phyloP scores from a whole-genome alignment of 2,329 filamentous ascomycete genomes.

The Pseudogymnoascus sp. region DNA sequence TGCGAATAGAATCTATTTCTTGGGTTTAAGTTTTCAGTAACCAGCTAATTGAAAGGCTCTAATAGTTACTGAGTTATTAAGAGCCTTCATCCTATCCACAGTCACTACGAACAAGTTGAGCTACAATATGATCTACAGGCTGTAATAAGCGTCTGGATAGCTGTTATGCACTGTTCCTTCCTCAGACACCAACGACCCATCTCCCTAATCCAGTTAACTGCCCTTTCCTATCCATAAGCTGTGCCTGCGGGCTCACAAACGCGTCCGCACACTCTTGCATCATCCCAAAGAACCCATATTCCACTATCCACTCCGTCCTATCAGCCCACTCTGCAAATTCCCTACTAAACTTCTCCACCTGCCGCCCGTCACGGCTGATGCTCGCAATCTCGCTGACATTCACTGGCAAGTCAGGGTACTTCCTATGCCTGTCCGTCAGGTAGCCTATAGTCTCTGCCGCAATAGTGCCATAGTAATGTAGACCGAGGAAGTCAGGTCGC shows the following conservation, averaged over 20 bases:
- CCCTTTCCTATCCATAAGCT: conserved; percentile 37
- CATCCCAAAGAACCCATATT: conserved; percentile 39
- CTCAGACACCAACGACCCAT: conserved; percentile 15
- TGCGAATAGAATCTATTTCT: conserved; percentile 15
- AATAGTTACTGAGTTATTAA: neutral
- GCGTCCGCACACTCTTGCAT: conserved; percentile 34
- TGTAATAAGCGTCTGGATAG: neutral
- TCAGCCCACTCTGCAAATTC: conserved; percentile 37
- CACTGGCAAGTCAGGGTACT: conserved; percentile 30
- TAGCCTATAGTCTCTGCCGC: conserved; percentile 29
- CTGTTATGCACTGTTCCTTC: conserved; percentile 20
- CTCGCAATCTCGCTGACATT: conserved; percentile 36
- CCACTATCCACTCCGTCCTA: conserved; percentile 32
- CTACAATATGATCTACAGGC: neutral
- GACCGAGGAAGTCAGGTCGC: conserved; percentile 34
- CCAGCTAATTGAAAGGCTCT: neutral
- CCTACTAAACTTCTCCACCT: conserved; percentile 33
- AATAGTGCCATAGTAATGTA: conserved; percentile 37
- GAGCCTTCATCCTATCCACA: neutral
- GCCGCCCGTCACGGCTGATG: conserved; percentile 29
- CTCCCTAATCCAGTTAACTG: conserved; percentile 29
- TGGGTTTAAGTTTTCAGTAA: neutral
- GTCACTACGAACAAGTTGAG: neutral
- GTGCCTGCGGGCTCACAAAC: conserved; percentile 39
- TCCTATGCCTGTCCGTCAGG: conserved; percentile 29